Evolutionary conservation across 1,139 yeast genomes (phyloP).

Genomic region (Geotrichum macrosporum): DNA sequence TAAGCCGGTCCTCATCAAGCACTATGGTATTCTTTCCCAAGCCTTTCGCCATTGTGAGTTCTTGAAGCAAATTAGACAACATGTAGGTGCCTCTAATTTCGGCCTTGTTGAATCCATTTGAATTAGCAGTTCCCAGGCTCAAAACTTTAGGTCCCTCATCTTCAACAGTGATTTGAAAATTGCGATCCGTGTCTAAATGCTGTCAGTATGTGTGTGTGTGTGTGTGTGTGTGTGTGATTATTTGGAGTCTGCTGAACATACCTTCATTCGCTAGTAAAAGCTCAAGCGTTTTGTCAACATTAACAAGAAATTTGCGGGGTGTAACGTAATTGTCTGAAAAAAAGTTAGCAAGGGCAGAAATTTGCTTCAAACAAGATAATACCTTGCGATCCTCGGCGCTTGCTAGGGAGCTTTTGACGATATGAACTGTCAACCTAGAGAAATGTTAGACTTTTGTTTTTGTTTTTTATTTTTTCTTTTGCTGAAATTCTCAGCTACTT

Average conservation of each 20-base stretch:
- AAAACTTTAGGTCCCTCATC: constrained; percentile 91
- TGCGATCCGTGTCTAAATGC: constrained; percentile 65
- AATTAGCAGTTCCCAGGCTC: constrained; percentile 76
- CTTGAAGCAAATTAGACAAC: constrained; percentile 84
- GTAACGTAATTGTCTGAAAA: constrained; percentile 48
- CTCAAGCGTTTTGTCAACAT: constrained; percentile 68
- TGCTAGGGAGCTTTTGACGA: constrained; percentile 12
- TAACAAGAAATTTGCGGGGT: constrained; percentile 63
- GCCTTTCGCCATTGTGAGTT: constrained; percentile 78
- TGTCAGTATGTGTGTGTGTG: neutral
- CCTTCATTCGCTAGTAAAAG: constrained; percentile 64
- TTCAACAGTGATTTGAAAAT: constrained; percentile 85
- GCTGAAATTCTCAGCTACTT: no score
- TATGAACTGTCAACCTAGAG: constrained; percentile 13
- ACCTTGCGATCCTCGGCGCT: constrained; percentile 26
- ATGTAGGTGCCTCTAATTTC: constrained; percentile 86
- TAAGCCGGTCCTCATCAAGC: constrained; percentile 76
- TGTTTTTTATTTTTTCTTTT: no score
- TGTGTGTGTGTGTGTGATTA: neutral
- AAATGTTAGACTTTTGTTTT: neutral
- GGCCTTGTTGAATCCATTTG: constrained; percentile 69
- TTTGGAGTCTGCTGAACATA: no score
- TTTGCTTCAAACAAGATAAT: constrained; percentile 20
- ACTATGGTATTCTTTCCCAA: constrained; percentile 73
- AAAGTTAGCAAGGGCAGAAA: neutral